A percentile compares a stretch with the other conserved stretches of the same genome.
Conservation (phyloP, 1,284 basidiomycete species). For the Microstroma glucosiphilum region DNA sequence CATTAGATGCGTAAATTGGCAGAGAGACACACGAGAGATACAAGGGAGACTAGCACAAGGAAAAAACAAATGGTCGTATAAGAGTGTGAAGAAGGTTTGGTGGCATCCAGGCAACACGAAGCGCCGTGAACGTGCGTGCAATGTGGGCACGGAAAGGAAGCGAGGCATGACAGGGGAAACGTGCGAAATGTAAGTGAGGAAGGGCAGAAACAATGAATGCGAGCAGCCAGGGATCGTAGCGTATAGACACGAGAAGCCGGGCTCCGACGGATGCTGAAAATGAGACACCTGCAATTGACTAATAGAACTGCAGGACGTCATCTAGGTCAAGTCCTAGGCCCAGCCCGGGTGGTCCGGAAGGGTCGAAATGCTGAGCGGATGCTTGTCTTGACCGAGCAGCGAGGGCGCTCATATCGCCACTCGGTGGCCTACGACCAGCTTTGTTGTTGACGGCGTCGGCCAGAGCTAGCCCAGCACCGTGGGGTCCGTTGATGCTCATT, state of each 20-base stretch:
- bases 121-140: no score
- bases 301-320: neutral
- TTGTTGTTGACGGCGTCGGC: neutral
- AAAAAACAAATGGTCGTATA: no score
- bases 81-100: no score
- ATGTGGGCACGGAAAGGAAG: no score
- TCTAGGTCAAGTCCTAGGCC: neutral
- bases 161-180: no score
- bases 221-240: neutral
- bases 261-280: neutral
- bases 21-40: no score
- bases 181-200: no score
- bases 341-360: neutral
- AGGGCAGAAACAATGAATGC: no score
- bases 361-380: neutral
- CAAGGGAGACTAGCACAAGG: no score
- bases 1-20: no score
- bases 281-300: neutral
- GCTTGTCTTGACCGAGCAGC: neutral
- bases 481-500: neutral
- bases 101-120: no score
- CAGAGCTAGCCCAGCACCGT: no score
- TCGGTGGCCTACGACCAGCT: neutral
- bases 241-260: neutral
- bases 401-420: neutral